Evolutionary conservation across 257 asterid species (phyloP).

Genomic region (Nicotiana knightiana): DNA sequence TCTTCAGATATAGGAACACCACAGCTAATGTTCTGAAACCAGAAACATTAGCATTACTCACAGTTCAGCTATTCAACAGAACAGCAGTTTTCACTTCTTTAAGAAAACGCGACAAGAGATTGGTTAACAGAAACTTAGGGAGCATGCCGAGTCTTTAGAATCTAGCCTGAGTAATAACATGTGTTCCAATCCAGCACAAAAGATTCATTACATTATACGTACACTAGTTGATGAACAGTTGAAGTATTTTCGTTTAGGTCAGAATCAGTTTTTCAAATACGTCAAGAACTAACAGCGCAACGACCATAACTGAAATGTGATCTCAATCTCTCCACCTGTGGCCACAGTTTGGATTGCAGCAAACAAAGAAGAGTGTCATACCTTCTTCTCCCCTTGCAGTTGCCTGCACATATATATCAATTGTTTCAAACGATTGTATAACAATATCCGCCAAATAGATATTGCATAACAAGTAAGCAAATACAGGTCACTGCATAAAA

Average conservation of each 20-base stretch:
- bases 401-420: conserved; percentile 51
- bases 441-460: neutral
- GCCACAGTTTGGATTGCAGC: conserved; percentile 95
- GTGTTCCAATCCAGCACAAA: neutral
- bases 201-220: neutral
- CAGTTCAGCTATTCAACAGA: neutral
- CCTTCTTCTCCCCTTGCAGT: conserved; percentile 97
- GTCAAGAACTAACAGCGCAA: neutral
- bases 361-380: conserved; percentile 85
- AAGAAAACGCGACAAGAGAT: neutral
- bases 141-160: neutral
- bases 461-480: neutral
- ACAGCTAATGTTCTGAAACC: neutral
- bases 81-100: neutral
- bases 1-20: neutral
- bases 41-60: neutral
- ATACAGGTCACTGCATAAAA: neutral
- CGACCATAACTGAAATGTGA: neutral
- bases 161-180: neutral
- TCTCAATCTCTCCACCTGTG: conserved; percentile 85
- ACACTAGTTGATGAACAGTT: neutral
- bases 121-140: neutral
- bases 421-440: neutral
- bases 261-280: neutral
- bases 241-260: neutral